phyloP scores from a whole-genome alignment of 805 yeast species.

The Yamadazyma phyllophila region DNA sequence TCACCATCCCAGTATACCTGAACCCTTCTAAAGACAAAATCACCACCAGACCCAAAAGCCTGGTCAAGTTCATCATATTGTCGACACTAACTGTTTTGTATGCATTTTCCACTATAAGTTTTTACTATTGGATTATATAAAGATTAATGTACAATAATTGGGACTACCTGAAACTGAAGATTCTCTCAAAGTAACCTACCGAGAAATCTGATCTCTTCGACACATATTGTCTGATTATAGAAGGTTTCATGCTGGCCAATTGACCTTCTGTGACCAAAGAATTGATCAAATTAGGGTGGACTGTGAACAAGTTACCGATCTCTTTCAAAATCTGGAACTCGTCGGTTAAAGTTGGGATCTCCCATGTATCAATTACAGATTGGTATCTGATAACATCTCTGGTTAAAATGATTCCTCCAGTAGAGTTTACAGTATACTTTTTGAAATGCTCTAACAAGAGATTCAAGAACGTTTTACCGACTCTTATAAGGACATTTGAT shows the following conservation, averaged over 20 bases:
- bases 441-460: constrained; percentile 69
- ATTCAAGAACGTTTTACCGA: constrained; percentile 59
- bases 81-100: not conserved
- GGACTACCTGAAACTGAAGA: constrained; percentile 33
- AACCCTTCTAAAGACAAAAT: not conserved
- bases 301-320: constrained; percentile 79
- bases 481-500: constrained; percentile 46
- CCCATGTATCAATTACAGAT: constrained; percentile 65
- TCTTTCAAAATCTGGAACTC: constrained; percentile 72
- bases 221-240: constrained; percentile 62
- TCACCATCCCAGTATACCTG: not conserved
- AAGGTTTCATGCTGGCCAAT: constrained; percentile 61
- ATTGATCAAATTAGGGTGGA: constrained; percentile 73
- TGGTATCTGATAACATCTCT: constrained; percentile 81
- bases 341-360: constrained; percentile 55
- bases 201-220: constrained; percentile 69
- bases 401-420: constrained; percentile 80
- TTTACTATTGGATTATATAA: constrained; percentile 3
- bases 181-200: constrained; percentile 48
- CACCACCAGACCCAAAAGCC: not conserved
- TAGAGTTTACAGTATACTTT: constrained; percentile 70
- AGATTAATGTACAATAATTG: not conserved
- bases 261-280: constrained; percentile 82
- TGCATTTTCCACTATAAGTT: constrained; percentile 2
- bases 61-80: not conserved